phyloP scores from a whole-genome alignment of 176 grass and related monocot genomes.

The Hordeum marinum region DNA sequence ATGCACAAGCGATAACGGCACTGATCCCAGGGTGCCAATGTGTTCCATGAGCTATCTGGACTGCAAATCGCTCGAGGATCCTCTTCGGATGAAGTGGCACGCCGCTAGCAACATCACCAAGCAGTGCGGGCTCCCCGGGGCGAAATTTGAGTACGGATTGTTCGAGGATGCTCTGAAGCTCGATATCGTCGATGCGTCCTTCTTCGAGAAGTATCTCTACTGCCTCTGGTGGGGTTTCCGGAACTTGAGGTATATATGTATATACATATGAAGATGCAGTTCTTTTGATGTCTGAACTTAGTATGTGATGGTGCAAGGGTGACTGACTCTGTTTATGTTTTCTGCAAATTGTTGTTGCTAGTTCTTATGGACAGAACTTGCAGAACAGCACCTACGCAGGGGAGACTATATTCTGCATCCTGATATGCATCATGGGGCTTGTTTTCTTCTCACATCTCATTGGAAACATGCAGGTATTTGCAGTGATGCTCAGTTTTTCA shows the following conservation, averaged over 20 bases:
- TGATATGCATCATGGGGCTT: conserved; percentile 86
- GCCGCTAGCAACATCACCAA: conserved; percentile 16
- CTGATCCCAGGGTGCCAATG: neutral
- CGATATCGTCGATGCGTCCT: conserved; percentile 33
- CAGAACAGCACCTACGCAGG: conserved; percentile 72
- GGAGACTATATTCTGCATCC: conserved; percentile 86
- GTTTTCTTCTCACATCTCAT: conserved; percentile 98
- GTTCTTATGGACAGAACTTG: conserved; percentile 90
- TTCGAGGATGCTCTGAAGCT: conserved; percentile 64
- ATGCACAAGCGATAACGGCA: conserved; percentile 47
- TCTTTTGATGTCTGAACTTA: neutral
- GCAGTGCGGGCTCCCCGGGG: conserved; percentile 32
- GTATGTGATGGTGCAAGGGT: neutral
- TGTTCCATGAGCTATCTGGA: conserved; percentile 62
- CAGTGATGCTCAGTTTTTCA: neutral
- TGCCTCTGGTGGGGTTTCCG: conserved; percentile 96
- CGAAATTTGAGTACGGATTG: conserved; percentile 58
- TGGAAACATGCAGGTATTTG: conserved; percentile 93
- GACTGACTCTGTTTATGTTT: neutral
- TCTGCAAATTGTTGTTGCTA: conserved; percentile 10
- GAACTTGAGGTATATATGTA: conserved; percentile 56
- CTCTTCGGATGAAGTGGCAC: conserved; percentile 41
- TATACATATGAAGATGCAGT: neutral
- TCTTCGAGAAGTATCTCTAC: conserved; percentile 88
- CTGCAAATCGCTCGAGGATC: conserved; percentile 27